These are phyloP conservation scores for Musa schizocarpa DNA, from an alignment of 176 grass and related monocot genomes.

Conservation along the genomic window DNA sequence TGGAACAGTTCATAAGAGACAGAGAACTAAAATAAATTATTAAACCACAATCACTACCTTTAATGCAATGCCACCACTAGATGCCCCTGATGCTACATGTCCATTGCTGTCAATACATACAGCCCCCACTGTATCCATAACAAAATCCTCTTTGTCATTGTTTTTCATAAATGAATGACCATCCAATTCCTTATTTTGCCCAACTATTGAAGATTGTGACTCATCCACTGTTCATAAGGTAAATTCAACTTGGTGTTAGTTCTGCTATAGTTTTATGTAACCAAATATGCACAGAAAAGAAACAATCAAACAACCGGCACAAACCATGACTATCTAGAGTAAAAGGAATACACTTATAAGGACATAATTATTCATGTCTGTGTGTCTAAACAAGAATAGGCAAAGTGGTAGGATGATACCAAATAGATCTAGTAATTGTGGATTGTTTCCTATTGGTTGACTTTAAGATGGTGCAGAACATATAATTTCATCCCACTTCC, in stretches of 20 bases:
- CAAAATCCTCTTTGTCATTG: slow-evolving; percentile 31
- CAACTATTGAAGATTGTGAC: background rate
- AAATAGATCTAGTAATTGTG: too few species aligned
- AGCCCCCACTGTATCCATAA: slow-evolving; percentile 88
- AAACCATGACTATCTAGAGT: too few species aligned
- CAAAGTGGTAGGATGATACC: too few species aligned
- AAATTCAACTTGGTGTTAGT: background rate
- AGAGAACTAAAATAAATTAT: slow-evolving; percentile 2
- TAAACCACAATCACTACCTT: slow-evolving; percentile 35
- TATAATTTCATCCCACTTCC: too few species aligned
- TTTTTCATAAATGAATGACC: slow-evolving; percentile 18
- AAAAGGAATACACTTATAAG: too few species aligned
- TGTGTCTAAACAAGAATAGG: too few species aligned
- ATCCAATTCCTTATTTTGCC: background rate
- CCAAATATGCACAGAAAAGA: background rate
- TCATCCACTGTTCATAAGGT: background rate
- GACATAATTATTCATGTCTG: too few species aligned
- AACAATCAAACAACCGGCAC: background rate
- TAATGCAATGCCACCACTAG: slow-evolving; percentile 91
- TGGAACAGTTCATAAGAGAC: background rate
- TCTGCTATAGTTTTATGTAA: background rate
- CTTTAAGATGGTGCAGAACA: too few species aligned
- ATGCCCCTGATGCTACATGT: slow-evolving; percentile 72
- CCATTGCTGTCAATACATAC: slow-evolving; percentile 67
- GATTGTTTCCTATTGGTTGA: too few species aligned